These are phyloP conservation scores for Quercus phellos DNA, from an alignment of 331 rosid genomes.

Conservation along the genomic window DNA sequence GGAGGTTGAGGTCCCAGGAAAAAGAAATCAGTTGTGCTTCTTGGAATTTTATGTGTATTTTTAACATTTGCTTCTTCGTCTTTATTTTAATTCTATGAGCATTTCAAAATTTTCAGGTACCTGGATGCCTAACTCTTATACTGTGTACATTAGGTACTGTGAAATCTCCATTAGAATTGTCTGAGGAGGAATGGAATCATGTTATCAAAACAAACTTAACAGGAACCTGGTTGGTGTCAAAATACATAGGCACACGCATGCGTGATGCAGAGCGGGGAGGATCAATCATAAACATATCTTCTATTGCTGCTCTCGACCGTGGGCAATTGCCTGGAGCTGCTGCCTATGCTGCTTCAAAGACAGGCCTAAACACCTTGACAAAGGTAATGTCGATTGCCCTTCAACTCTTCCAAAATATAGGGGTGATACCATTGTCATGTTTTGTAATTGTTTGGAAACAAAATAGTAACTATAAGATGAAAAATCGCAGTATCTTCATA, in stretches of 20 bases:
- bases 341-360: slow-evolving; percentile 64
- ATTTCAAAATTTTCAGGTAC: neutral
- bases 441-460: neutral
- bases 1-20: too few species aligned
- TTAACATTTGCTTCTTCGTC: neutral
- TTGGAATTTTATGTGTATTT: too few species aligned
- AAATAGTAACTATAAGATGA: neutral
- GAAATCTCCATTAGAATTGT: slow-evolving; percentile 46
- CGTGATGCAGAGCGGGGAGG: slow-evolving; percentile 44
- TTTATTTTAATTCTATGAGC: neutral
- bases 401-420: neutral
- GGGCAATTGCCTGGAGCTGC: slow-evolving; percentile 52
- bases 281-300: slow-evolving; percentile 69
- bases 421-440: neutral
- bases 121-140: neutral
- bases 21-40: neutral
- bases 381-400: slow-evolving; percentile 39
- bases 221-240: slow-evolving; percentile 84
- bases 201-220: slow-evolving; percentile 54
- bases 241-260: slow-evolving; percentile 55
- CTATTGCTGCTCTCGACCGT: slow-evolving; percentile 54
- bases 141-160: slow-evolving; percentile 42
- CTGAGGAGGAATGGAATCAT: slow-evolving; percentile 74
- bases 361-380: slow-evolving; percentile 47
- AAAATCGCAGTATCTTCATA: neutral